A percentile compares a stretch with the other conserved stretches of the same genome.
Evolutionary conservation across 164 flowering plant genomes (phyloP).

Genomic region (Cinnamomum micranthum): DNA sequence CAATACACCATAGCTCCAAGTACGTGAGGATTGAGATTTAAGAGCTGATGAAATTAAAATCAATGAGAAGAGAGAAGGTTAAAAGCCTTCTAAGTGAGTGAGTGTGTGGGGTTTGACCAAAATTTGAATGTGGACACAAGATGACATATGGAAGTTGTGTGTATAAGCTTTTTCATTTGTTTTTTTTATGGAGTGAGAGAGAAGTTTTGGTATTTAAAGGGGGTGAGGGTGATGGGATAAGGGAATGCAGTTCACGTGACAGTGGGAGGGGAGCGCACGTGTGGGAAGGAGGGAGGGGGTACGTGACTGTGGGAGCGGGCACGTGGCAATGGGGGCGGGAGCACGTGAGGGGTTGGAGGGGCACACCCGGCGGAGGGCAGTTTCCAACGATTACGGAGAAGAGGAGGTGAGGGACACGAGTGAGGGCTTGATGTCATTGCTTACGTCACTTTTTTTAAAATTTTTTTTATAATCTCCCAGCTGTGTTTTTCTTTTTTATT

Average conservation of each 20-base stretch:
- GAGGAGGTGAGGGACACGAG: neutral
- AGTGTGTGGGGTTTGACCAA: no score
- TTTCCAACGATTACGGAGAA: conserved; percentile 7
- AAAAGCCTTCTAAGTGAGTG: no score
- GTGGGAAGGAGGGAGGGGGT: conserved; percentile 3
- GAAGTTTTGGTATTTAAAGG: conserved; percentile 7
- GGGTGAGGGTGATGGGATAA: conserved; percentile 9
- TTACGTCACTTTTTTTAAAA: neutral
- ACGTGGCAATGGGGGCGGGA: conserved; percentile 13
- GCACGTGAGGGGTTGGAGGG: neutral
- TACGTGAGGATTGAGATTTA: no score
- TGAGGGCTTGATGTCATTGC: neutral
- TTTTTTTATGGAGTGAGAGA: neutral
- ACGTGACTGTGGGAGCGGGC: conserved; percentile 6
- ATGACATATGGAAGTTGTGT: no score
- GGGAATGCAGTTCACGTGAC: conserved; percentile 7
- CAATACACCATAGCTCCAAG: no score
- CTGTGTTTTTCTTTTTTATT: neutral
- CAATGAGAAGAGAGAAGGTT: no score
- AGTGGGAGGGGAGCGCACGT: conserved; percentile 1
- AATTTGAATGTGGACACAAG: no score
- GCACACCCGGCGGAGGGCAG: conserved; percentile 6
- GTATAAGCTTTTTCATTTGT: no score
- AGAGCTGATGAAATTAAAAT: no score
- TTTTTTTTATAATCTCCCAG: neutral